A percentile compares a stretch with the other conserved stretches of the same genome.
phyloP scores from a whole-genome alignment of 1,139 yeast species.

The Eremothecium coryli region DNA sequence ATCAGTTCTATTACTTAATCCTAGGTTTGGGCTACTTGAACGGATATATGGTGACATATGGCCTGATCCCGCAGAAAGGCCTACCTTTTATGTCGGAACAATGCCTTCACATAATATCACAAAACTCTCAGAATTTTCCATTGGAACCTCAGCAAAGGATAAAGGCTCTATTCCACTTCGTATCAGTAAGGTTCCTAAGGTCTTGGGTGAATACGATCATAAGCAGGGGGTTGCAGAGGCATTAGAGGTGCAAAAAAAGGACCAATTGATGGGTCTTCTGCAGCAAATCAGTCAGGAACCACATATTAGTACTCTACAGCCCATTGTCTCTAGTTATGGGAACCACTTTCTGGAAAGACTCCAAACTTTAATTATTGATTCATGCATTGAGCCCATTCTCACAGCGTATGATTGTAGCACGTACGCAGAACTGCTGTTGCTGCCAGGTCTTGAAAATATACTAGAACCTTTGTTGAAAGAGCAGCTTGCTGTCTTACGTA shows the following conservation, averaged over 20 bases:
- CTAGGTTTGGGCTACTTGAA: slow-evolving; percentile 63
- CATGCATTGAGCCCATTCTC: slow-evolving; percentile 68
- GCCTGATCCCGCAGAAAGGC: slow-evolving; percentile 40
- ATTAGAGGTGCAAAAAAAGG: slow-evolving; percentile 19
- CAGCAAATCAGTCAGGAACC: slow-evolving; percentile 19
- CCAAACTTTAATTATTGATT: slow-evolving; percentile 61
- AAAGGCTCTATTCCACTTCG: not conserved
- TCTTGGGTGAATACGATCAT: slow-evolving; percentile 13
- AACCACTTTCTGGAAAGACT: slow-evolving; percentile 50
- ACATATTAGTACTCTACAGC: slow-evolving; percentile 8
- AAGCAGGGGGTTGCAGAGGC: slow-evolving; percentile 7
- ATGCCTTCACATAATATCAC: not conserved
- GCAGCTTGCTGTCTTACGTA: slow-evolving; percentile 36
- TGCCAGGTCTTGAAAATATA: slow-evolving; percentile 31
- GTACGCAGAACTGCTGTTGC: slow-evolving; percentile 52
- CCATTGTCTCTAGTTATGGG: slow-evolving; percentile 30
- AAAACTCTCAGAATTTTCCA: not conserved
- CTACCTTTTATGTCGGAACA: slow-evolving; percentile 47
- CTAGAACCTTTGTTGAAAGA: slow-evolving; percentile 41
- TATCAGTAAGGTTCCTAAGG: slow-evolving; percentile 16
- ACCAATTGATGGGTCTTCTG: slow-evolving; percentile 33
- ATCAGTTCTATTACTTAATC: slow-evolving; percentile 61
- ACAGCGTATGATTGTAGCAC: slow-evolving; percentile 53
- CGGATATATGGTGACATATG: slow-evolving; percentile 42
- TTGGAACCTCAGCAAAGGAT: not conserved